Conservation (phyloP, 192 early-diverging fungal species). For the Glomus cerebriforme region DNA sequence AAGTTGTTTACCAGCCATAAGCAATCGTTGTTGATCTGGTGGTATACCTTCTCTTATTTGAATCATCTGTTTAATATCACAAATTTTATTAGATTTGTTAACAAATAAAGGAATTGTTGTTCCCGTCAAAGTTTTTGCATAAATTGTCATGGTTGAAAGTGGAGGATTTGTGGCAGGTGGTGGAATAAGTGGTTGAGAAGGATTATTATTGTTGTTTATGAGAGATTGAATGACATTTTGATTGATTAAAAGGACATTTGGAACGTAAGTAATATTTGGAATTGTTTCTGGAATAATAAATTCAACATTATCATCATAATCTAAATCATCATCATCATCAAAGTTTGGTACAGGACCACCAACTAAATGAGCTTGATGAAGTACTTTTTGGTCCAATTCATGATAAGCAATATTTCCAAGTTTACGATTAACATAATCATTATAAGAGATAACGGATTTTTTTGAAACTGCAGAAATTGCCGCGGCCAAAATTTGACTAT, state of each 20-base stretch:
- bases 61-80: constrained; percentile 83
- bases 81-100: constrained; percentile 75
- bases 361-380: not conserved
- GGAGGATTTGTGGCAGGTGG: not conserved
- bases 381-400: not conserved
- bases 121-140: constrained; percentile 87
- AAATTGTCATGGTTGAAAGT: constrained; percentile 32
- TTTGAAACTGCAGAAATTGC: not conserved
- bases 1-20: constrained; percentile 82
- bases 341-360: not conserved
- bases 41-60: constrained; percentile 87
- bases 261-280: not conserved
- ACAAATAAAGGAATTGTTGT: constrained; percentile 94
- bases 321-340: not conserved
- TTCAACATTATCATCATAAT: not conserved
- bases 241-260: not conserved
- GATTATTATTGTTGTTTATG: not conserved
- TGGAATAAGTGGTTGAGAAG: not conserved
- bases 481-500: not conserved
- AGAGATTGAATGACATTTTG: not conserved
- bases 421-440: not conserved
- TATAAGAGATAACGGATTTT: not conserved
- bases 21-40: constrained; percentile 81
- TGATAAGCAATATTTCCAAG: not conserved
- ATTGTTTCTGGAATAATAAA: not conserved